Percentiles rank a stretch among this genome's conserved stretches.
Conservation (phyloP, 2,329 filamentous ascomycete genomes). For the Trichoderma sp. region DNA sequence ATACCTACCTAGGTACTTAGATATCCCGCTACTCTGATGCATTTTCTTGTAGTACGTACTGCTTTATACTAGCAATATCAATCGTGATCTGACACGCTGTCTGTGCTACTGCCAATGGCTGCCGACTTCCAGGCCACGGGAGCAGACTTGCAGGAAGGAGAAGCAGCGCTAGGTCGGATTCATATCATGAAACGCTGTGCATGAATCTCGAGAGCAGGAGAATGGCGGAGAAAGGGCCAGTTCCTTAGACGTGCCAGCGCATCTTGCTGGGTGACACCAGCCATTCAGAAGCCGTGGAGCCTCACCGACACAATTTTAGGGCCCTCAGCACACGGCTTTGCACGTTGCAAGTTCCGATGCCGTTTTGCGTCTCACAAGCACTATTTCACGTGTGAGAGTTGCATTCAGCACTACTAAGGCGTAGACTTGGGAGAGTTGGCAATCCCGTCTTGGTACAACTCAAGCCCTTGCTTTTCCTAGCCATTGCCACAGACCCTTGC, state of each 20-base stretch:
- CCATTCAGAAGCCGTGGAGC: conserved; percentile 14
- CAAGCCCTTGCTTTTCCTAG: not conserved
- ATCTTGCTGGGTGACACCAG: conserved; percentile 15
- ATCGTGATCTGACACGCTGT: not conserved
- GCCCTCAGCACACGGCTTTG: conserved; percentile 7
- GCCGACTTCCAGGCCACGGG: not conserved
- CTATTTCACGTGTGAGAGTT: not conserved
- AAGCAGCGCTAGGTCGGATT: not conserved
- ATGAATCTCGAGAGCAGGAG: not conserved
- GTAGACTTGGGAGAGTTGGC: not conserved
- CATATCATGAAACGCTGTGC: not conserved
- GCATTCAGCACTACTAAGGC: not conserved
- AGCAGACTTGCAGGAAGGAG: not conserved
- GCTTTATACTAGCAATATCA: not conserved
- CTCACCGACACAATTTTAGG: conserved; percentile 19
- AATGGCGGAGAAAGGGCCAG: conserved; percentile 4
- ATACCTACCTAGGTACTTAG: not conserved
- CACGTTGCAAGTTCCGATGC: not conserved
- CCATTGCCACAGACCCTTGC: conserved; percentile 8
- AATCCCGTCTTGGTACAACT: not conserved
- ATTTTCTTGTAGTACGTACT: not conserved
- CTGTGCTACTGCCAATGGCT: not conserved
- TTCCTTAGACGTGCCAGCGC: conserved; percentile 14
- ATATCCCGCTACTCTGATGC: not conserved
- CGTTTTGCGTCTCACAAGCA: not conserved